Base-by-base conservation (phyloP, 2,329 filamentous ascomycete species). In the Torrubiella hemipterigena region DNA sequence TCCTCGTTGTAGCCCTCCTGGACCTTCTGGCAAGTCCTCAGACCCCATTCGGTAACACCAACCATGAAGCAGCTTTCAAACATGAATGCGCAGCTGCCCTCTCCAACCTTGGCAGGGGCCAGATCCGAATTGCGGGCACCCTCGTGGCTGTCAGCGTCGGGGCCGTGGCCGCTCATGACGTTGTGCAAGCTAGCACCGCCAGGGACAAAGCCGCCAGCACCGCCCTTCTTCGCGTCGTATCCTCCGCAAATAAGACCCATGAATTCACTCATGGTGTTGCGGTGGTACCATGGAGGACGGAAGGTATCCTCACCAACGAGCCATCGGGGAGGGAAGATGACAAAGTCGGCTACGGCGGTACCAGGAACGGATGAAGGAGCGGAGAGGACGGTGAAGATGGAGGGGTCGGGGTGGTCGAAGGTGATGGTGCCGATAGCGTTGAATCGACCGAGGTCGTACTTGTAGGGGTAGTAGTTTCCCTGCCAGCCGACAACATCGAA, bases 401-500 rank as follows among this genome's bases (percentile, higher is more conserved):
- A 77, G 1, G 81, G 81, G 47, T 87, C 81, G 1, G 80, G 80
- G 47, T 87, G 81, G 51, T 87, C 81, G 47, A 73, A 83, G 7
- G 73, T 79, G 41, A 83, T 74, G 33, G 67, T 74, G 14, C 81
- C 81, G 27, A 87, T 75, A 26, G 73, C 74, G 56, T 78, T 81
- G 64, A 85, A 87, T 19, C 79, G 73, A 17, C 77, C 78, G 1
- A 87, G 66, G 45, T 86, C 81, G 58, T 87, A 87, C 56, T 87
- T 87, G 67, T 75, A 84, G 0, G 81, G 81, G 38, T 80, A 79
- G 55, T 85, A 86, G 39, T 74, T 81, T 27, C 81, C 81, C 48
- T 87, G 81, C 81, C 81, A 87, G 4, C 76, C 79, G 4, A 85
- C 81, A 0, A 87, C 72, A 43, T 87, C 81, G 45, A 85, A 87